A percentile compares a stretch with the other conserved stretches of the same genome.
Evolutionary conservation across 78 protist species (phyloP).

Genomic region (Guillardia theta): DNA sequence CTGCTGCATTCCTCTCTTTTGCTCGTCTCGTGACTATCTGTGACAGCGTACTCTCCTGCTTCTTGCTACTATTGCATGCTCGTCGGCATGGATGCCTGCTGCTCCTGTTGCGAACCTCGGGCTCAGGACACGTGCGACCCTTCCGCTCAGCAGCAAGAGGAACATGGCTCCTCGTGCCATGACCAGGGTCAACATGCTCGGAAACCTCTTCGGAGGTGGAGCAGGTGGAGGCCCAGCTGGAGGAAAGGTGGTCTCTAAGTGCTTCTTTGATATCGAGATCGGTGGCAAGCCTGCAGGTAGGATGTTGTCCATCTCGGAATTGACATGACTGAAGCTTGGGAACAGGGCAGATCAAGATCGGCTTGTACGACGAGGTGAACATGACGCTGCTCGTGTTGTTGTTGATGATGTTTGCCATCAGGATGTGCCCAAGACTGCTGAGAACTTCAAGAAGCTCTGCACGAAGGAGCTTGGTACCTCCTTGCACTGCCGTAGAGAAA

Average conservation of each 20-base stretch:
- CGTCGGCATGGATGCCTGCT: too few species aligned
- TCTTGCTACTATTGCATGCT: too few species aligned
- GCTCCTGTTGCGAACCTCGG: too few species aligned
- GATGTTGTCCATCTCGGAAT: background rate
- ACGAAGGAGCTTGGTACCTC: constrained; percentile 1
- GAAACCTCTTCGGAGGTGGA: background rate
- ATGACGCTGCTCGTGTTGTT: background rate
- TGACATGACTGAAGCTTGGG: background rate
- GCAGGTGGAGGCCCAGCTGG: background rate
- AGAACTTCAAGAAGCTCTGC: constrained; percentile 52
- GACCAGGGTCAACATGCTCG: background rate
- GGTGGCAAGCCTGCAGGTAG: background rate
- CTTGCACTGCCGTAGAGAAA: too few species aligned
- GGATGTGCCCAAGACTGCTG: constrained; percentile 55
- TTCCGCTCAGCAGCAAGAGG: background rate
- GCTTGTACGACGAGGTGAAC: background rate
- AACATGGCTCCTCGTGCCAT: background rate
- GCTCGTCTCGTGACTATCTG: too few species aligned
- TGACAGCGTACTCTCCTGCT: too few species aligned
- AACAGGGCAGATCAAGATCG: background rate
- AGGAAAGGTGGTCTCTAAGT: background rate
- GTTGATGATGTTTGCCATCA: background rate
- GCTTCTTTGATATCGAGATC: constrained; percentile 9
- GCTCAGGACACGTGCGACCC: background rate
- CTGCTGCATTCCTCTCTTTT: too few species aligned